phyloP scores from a whole-genome alignment of 148 eudicot genomes.

The Vaccinium corymbosum region DNA sequence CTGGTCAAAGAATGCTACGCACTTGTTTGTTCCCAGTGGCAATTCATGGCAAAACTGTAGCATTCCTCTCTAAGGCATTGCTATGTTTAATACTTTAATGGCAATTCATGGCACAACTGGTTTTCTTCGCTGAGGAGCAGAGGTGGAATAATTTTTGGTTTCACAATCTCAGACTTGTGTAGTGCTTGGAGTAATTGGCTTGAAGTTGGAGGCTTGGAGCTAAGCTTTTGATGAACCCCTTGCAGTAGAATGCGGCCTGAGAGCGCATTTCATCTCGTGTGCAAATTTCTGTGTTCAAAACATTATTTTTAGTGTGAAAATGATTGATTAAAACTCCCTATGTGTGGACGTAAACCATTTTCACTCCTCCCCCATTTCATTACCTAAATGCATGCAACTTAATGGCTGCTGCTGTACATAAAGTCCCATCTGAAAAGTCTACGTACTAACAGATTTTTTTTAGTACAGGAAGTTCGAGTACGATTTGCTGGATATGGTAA shows the following conservation, averaged over 20 bases:
- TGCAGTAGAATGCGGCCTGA: neutral
- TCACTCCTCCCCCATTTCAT: neutral
- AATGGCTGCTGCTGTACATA: neutral
- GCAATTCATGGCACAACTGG: no score
- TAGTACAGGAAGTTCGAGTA: conserved; percentile 73
- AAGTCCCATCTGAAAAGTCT: neutral
- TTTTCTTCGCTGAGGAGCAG: no score
- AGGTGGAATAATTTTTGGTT: neutral
- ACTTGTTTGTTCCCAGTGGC: no score
- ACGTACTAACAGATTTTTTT: neutral
- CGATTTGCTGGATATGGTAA: conserved; percentile 72
- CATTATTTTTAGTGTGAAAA: no score
- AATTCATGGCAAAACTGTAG: no score
- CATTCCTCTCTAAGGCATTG: no score
- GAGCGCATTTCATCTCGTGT: neutral
- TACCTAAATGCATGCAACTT: neutral
- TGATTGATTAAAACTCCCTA: neutral
- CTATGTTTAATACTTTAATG: no score
- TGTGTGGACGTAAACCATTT: neutral
- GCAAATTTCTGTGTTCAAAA: neutral
- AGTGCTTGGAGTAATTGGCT: neutral
- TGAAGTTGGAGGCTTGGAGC: neutral
- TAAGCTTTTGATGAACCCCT: neutral
- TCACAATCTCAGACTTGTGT: neutral
- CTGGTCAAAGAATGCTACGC: neutral